Evolutionary conservation across 345 rosid genomes (phyloP), one percentile per base, ranked within the genome.

Genomic region (Pistacia integerrima): DNA sequence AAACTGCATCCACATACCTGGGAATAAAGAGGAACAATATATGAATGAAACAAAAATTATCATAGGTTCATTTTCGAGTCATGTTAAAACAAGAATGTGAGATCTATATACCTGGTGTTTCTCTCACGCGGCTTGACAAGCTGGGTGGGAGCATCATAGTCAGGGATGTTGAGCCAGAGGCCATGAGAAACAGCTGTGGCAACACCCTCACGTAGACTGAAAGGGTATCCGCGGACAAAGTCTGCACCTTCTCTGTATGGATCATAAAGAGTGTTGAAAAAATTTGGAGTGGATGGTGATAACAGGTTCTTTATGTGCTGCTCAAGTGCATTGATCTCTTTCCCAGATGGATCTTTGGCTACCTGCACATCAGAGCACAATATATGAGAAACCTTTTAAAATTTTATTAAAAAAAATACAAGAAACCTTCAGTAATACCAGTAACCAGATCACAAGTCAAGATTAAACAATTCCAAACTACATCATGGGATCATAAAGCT

Each of bases 261-360:
- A 81, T 88, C 89, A 75, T 88, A 86, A 17, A 88, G 89, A 17
- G 91, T 86, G 84, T 88, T 88, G 73, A 88, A 88, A 74, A 81
- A 82, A 67, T n/a, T 6, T 18, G 89, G 88, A 11, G 89, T 86
- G 13, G 88, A 86, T 76, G 91, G 89, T 35, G 80, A 36, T 4
- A 84, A 36, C 60, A 88, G 82, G 79, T 86, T 88, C 74, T 79
- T 81, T 63, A 88, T 84, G 81, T 88, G 91, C 75, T 84, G 88
- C 81, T 85, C 86, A 2, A 86, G 78, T 41, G 84, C 89, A 78
- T 86, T 84, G 79, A 88, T 86, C 51, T 81, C 88, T 76, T 84
- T 79, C 13, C 85, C 88, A 5, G 86, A 81, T 67, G 91, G 85
- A 54, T 86, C 88, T 64, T 84, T 86, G 13, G 91, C 88, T 71